Evolutionary conservation across 73 alveolate genomes (phyloP).

Genomic region (Urostyla sp.): DNA sequence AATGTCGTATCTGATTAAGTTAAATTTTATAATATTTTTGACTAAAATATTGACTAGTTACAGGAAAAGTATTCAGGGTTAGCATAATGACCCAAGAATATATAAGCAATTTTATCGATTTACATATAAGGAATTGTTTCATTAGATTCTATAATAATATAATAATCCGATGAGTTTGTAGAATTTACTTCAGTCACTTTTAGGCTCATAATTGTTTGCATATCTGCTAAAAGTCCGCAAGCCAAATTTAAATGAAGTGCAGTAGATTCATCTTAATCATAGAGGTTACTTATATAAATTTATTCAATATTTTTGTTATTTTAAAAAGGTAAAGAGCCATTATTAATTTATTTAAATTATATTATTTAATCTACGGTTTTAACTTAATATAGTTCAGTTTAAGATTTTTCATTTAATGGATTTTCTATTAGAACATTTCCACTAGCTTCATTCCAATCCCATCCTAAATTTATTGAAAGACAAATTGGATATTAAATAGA

Average conservation of each 20-base stretch:
- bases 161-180: neutral
- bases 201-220: neutral
- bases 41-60: conserved; percentile 5
- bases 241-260: neutral
- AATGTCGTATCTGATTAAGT: neutral
- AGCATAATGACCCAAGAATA: conserved; percentile 6
- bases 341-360: conserved; percentile 26
- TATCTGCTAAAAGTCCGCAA: conserved; percentile 14
- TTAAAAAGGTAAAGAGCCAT: neutral
- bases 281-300: conserved; percentile 9
- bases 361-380: conserved; percentile 13
- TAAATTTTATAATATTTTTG: neutral
- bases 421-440: conserved; percentile 12
- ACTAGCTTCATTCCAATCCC: conserved; percentile 23
- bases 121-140: conserved; percentile 4
- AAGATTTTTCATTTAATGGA: neutral
- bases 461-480: conserved; percentile 5
- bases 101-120: conserved; percentile 26
- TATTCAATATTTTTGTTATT: neutral
- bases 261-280: too few species aligned
- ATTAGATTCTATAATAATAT: conserved; percentile 23
- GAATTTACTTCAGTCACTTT: neutral
- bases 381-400: conserved; percentile 20
- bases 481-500: conserved; percentile 15
- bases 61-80: neutral